Evolutionary conservation across 352 stramenopile species (phyloP), one percentile per base, ranked within the genome.

Genomic region (Elongisporangium senticosum): DNA sequence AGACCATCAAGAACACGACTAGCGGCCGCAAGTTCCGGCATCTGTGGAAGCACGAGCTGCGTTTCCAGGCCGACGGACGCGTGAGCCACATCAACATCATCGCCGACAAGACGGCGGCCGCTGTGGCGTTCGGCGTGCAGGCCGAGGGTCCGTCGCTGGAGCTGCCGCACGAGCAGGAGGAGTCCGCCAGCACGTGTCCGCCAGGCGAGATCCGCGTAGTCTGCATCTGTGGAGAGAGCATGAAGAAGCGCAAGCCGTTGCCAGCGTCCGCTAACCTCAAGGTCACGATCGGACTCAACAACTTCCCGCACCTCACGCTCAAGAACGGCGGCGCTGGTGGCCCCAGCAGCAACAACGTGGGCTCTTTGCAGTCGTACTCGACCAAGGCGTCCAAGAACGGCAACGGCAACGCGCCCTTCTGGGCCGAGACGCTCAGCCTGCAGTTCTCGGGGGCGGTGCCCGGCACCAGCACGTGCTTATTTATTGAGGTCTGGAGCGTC

Each of bases 61-160:
- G 83, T 4, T 93, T 94, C 53, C 80, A 87, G 58, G 74, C 75
- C 20, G 83, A 93, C 58, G 85, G 85, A 10, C 79, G 83, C 24
- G 84, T 94, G 54, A 90, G 79, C 50, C 79, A 93, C 59, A 86
- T 94, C 65, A 89, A 93, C 62, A 87, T 94, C 68, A 71, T 93
- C 17, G 85, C 74, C n/a, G 85, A 94, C 64, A 87, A 91, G 58
- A 87, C 79, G 8, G 80, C 85, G 4, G 83, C 85, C 1, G 70
- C 85, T 11, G 81, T 93, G 49, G 85, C 82, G 23, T 95, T 95
- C 61, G 80, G 72, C 3, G 72, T 79, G 65, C 75, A 83, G 49
- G 77, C 67, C 21, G 76, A 69, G 1, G 83, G 85, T 0, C 72
- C 77, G 8, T 84, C 68, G 55, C 73, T 89, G 22, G 75, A 79